Conservation (phyloP, 768 basidiomycete species). For the Omphalotus guepiniiformis region DNA sequence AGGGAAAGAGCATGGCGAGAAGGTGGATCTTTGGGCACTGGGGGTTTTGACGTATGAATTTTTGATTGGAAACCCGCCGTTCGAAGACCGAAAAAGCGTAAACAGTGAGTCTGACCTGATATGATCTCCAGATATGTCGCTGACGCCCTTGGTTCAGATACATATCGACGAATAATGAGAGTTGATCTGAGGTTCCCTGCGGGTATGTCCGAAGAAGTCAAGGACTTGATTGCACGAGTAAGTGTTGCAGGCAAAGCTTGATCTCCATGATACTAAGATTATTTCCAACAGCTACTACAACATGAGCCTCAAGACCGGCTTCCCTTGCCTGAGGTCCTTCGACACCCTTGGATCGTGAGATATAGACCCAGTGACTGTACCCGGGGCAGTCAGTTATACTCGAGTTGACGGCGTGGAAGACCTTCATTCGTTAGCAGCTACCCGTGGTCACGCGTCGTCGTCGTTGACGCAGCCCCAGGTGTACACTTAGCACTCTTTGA, state of each 20-base stretch:
- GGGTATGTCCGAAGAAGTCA: constrained; percentile 57
- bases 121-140: neutral
- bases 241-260: constrained; percentile 20
- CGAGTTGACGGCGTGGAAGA: too few relatives aligned
- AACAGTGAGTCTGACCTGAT: constrained; percentile 47
- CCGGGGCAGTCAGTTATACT: constrained; percentile 6
- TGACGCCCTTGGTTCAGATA: constrained; percentile 49
- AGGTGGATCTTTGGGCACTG: constrained; percentile 2
- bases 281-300: constrained; percentile 65
- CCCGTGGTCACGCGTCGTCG: too few relatives aligned
- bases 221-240: constrained; percentile 61
- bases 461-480: too few relatives aligned
- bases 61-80: constrained; percentile 67
- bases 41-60: constrained; percentile 41
- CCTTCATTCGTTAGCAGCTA: too few relatives aligned
- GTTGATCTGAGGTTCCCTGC: constrained; percentile 76
- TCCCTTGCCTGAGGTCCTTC: constrained; percentile 66
- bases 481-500: too few relatives aligned
- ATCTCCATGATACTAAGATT: neutral
- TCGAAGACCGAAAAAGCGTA: constrained; percentile 80
- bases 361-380: constrained; percentile 46
- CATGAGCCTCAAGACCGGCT: constrained; percentile 77
- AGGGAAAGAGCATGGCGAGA: constrained; percentile 18
- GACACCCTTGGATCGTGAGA: constrained; percentile 85
- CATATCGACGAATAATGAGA: constrained; percentile 83